Evolutionary conservation across 345 rosid species (phyloP).

Genomic region (Iberis pinnata): DNA sequence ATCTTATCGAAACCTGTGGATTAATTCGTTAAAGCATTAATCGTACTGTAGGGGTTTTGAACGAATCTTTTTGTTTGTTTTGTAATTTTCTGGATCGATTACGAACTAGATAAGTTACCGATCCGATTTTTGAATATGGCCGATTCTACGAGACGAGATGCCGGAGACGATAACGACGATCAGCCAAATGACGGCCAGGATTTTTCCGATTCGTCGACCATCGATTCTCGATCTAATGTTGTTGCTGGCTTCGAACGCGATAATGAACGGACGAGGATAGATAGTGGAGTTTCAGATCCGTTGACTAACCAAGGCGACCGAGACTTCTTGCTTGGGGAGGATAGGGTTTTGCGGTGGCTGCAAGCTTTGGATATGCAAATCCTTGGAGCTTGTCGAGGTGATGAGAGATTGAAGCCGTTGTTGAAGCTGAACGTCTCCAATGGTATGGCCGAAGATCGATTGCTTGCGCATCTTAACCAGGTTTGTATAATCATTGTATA

Average conservation of each 20-base stretch:
- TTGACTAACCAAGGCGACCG: slow-evolving; percentile 56
- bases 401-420: slow-evolving; percentile 89
- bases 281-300: slow-evolving; percentile 44
- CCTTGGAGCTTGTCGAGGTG: slow-evolving; percentile 84
- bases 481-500: slow-evolving; percentile 34
- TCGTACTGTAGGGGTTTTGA: no score
- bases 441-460: slow-evolving; percentile 67
- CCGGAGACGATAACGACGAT: slow-evolving; percentile 20
- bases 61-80: background rate
- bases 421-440: slow-evolving; percentile 57
- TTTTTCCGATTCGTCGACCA: slow-evolving; percentile 19
- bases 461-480: slow-evolving; percentile 74
- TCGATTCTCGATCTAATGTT: slow-evolving; percentile 17
- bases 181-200: slow-evolving; percentile 38
- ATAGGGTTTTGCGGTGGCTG: slow-evolving; percentile 76
- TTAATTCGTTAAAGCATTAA: slow-evolving; percentile 3
- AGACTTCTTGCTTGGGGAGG: slow-evolving; percentile 70
- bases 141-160: slow-evolving; percentile 39
- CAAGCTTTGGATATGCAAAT: slow-evolving; percentile 90
- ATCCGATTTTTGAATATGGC: slow-evolving; percentile 50
- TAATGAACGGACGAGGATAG: slow-evolving; percentile 21
- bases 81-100: no score
- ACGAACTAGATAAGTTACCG: slow-evolving; percentile 5
- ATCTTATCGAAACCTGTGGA: slow-evolving; percentile 5
- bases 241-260: slow-evolving; percentile 37